Percentiles rank a stretch among this genome's conserved stretches.
phyloP scores from a whole-genome alignment of 2,329 filamentous ascomycete species.

The Diaporthe sp. region DNA sequence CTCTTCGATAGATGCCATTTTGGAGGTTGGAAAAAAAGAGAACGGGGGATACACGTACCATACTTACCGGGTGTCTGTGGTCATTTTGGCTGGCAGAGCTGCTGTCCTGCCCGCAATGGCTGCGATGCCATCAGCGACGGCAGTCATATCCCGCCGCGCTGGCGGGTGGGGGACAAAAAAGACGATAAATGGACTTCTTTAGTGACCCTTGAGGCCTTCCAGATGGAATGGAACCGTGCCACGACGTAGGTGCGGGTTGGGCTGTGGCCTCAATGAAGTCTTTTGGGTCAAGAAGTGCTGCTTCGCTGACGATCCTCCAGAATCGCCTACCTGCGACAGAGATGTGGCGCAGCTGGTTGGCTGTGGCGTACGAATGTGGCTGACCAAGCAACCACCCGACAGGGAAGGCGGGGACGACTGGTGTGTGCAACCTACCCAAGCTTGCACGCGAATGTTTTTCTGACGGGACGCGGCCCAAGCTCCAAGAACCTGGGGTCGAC shows the following conservation, averaged over 20 bases:
- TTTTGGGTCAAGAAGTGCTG: constrained; percentile 30
- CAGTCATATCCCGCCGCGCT: constrained; percentile 29
- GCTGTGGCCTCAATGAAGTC: constrained; percentile 32
- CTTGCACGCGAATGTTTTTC: neutral
- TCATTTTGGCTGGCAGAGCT: constrained; percentile 28
- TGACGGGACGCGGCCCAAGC: neutral
- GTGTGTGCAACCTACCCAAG: no score
- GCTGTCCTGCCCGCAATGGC: neutral
- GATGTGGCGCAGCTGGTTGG: constrained; percentile 7
- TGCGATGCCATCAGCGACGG: constrained; percentile 16
- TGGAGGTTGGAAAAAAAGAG: neutral
- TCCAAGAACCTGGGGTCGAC: neutral
- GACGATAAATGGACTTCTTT: constrained; percentile 14
- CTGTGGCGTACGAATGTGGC: neutral
- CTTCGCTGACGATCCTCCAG: constrained; percentile 20
- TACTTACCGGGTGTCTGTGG: constrained; percentile 25
- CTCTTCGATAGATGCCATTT: neutral
- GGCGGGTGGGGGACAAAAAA: constrained; percentile 25
- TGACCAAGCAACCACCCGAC: neutral
- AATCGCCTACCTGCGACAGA: constrained; percentile 14
- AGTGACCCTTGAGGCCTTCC: constrained; percentile 35
- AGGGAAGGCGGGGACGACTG: neutral
- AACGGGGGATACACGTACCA: constrained; percentile 26
- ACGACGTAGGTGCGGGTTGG: constrained; percentile 33
- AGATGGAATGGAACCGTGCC: constrained; percentile 26